These are phyloP conservation scores for Ilex asprella DNA, from an alignment of 257 asterid species.

Conservation along the genomic window DNA sequence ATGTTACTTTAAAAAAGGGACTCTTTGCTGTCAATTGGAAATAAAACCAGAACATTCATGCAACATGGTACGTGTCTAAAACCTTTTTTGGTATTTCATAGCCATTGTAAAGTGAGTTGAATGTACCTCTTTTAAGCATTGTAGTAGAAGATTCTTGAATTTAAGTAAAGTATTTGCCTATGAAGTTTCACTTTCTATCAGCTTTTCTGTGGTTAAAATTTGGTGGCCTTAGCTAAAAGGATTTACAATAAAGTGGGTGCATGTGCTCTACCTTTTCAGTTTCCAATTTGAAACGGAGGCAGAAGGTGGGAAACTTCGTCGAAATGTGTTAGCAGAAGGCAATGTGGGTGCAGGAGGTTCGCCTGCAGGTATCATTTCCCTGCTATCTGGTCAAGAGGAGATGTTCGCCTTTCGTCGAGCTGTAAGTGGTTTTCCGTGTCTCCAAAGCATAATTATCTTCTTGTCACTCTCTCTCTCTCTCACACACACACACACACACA, in stretches of 20 bases:
- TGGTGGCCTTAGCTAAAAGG: background rate
- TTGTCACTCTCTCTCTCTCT: too few relatives aligned
- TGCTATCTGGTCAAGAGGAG: slow-evolving; percentile 88
- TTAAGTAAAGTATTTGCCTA: background rate
- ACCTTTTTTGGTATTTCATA: too few relatives aligned
- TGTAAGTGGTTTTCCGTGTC: slow-evolving; percentile 38
- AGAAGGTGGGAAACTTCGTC: slow-evolving; percentile 70
- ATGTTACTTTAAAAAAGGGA: too few relatives aligned
- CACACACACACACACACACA: too few relatives aligned
- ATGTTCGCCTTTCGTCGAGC: slow-evolving; percentile 94
- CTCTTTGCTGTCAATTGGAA: too few relatives aligned
- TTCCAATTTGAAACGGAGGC: slow-evolving; percentile 93
- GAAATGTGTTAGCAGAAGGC: slow-evolving; percentile 84
- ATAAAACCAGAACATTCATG: too few relatives aligned
- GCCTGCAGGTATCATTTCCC: slow-evolving; percentile 61
- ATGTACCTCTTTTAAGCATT: background rate
- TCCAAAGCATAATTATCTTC: too few relatives aligned
- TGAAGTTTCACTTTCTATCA: background rate
- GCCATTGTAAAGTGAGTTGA: too few relatives aligned
- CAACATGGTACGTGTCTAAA: too few relatives aligned
- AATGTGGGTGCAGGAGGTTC: slow-evolving; percentile 64
- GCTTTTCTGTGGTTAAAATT: background rate
- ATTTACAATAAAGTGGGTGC: background rate
- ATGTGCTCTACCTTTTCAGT: slow-evolving; percentile 36
- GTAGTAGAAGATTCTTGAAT: background rate